These are phyloP conservation scores for Penicillium olsonii DNA, from an alignment of 2,329 filamentous ascomycete genomes.

Conservation along the genomic window DNA sequence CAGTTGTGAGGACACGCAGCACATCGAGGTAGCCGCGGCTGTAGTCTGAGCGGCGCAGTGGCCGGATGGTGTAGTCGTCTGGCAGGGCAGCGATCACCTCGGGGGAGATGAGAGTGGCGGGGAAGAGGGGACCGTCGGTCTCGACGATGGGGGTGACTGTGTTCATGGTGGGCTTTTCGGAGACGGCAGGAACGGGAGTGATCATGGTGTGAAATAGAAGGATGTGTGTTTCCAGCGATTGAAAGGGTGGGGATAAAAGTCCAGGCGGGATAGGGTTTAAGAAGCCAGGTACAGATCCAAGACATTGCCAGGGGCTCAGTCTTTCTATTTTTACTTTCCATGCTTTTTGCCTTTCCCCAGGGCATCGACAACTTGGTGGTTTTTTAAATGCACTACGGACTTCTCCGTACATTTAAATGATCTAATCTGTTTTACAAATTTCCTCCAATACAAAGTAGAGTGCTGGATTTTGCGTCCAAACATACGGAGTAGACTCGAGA, in stretches of 20 bases:
- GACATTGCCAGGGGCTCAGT: slow-evolving; percentile 15
- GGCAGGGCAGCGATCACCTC: slow-evolving; percentile 72
- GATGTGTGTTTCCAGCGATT: background rate
- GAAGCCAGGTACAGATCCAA: slow-evolving; percentile 13
- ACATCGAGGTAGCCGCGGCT: slow-evolving; percentile 84
- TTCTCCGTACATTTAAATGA: too few relatives aligned
- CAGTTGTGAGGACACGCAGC: slow-evolving; percentile 85
- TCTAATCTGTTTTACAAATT: too few relatives aligned
- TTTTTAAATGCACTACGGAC: too few relatives aligned
- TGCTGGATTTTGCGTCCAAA: too few relatives aligned
- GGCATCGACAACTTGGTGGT: too few relatives aligned
- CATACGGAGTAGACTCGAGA: too few relatives aligned
- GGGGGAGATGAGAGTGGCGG: slow-evolving; percentile 73
- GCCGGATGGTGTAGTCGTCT: slow-evolving; percentile 77
- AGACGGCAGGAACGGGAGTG: slow-evolving; percentile 16
- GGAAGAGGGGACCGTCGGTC: slow-evolving; percentile 68
- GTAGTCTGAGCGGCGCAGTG: slow-evolving; percentile 77
- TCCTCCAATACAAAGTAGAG: too few relatives aligned
- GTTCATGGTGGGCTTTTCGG: slow-evolving; percentile 21
- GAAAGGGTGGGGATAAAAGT: background rate
- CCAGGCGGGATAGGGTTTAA: too few relatives aligned
- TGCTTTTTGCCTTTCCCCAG: slow-evolving; percentile 3
- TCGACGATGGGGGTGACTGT: slow-evolving; percentile 18
- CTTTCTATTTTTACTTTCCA: slow-evolving; percentile 19
- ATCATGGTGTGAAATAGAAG: slow-evolving; percentile 18